Base-by-base conservation (phyloP, 169 alveolate species). In the Plasmodium reichenowi region DNA sequence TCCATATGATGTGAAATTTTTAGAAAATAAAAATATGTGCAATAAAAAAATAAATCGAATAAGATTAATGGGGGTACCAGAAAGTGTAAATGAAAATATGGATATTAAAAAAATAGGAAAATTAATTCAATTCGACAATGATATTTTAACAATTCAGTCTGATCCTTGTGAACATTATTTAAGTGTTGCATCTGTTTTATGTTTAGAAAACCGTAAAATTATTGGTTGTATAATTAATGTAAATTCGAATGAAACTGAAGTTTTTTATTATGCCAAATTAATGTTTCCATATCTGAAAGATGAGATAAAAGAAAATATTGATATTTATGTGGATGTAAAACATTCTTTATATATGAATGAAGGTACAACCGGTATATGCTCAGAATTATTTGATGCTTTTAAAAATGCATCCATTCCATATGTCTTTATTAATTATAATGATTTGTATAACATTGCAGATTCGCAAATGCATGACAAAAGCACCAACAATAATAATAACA, bases 141-240 rank as follows among this genome's bases (percentile, higher is more conserved):
- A 86, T 86, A 74, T 86, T 17, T 38, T 72, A 54, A 72, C 67
- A 24, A 66, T 86, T 62, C 87, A 72, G 22, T 45, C 88, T 17
- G 29, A 47, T 47, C 26, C 17, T 22, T 86, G 43, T 32, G 60
- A 86, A 72, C 72, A 60, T 64, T 59, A 72, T 54, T 48, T 86
- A 70, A 86, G 88, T 72, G 88, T 72, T 52, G 75, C 78, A 4
- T 72, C 92, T 47, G 88, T 86, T 38, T 58, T 86, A 47, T 86
- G 92, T 43, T 66, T 86, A 48, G 43, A 70, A 15, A 86, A 72
- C 60, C 45, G 92, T 38, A 86, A 60, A 38, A 52, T 72, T 29
- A 71, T 86, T 43, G 92, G 92, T 3, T 86, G 74, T 29, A 72
- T 86, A 54, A 63, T 62, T 59, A 66, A 86, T 29, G 59, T 72